These are phyloP conservation scores for Suhomyces pyralidae DNA, from an alignment of 805 yeast species.

Conservation along the genomic window DNA sequence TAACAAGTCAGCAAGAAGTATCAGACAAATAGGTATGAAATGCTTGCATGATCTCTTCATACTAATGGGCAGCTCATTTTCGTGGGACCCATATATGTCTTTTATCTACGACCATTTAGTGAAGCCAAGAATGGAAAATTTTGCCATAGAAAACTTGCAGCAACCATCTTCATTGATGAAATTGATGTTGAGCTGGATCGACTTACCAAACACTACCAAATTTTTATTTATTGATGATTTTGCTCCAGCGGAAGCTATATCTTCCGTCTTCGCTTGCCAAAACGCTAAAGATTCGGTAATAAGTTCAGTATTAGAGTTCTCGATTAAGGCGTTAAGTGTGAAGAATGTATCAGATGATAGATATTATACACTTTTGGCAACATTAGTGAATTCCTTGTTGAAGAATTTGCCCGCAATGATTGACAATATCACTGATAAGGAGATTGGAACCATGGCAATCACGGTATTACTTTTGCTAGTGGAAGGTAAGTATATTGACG, in stretches of 20 bases:
- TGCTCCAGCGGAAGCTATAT: slow-evolving; percentile 53
- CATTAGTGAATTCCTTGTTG: slow-evolving; percentile 58
- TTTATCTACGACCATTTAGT: slow-evolving; percentile 54
- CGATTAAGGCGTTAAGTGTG: slow-evolving; percentile 44
- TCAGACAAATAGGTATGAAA: slow-evolving; percentile 68
- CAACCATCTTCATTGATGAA: slow-evolving; percentile 77
- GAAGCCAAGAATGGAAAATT: slow-evolving; percentile 60
- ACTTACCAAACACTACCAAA: slow-evolving; percentile 39
- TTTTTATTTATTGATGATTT: slow-evolving; percentile 56
- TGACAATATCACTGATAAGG: slow-evolving; percentile 37
- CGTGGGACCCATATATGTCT: slow-evolving; percentile 55
- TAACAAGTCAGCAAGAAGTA: slow-evolving; percentile 50
- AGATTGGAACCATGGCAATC: slow-evolving; percentile 51
- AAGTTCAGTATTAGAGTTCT: slow-evolving; percentile 51
- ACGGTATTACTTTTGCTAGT: slow-evolving; percentile 51
- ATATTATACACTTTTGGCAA: slow-evolving; percentile 48
- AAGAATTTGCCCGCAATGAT: slow-evolving; percentile 50
- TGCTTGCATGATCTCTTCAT: slow-evolving; percentile 57
- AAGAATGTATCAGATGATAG: slow-evolving; percentile 35
- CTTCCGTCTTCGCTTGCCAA: slow-evolving; percentile 49
- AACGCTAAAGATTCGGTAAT: slow-evolving; percentile 69
- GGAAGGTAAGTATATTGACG: slow-evolving; percentile 56
- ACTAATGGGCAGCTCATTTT: slow-evolving; percentile 45
- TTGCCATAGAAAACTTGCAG: slow-evolving; percentile 76
- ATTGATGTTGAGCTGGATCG: slow-evolving; percentile 57